Evolutionary conservation across 164 flowering plant species (phyloP).

Genomic region (Magnolia officinalis): DNA sequence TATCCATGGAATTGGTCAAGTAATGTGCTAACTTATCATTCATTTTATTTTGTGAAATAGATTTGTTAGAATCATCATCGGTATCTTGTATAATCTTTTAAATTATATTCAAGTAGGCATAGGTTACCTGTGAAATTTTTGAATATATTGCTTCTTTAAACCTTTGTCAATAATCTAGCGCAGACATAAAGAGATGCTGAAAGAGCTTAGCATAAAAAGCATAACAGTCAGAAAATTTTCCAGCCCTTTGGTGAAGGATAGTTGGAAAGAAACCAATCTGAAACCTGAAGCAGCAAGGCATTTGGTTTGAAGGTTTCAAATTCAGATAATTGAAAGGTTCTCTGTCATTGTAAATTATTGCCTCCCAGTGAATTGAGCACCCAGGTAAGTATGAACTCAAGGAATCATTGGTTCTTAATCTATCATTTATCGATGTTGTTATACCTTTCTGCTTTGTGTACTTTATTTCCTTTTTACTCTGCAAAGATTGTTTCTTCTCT

Average conservation of each 20-base stretch:
- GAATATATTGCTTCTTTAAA: background rate
- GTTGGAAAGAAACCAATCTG: background rate
- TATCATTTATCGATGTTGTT: background rate
- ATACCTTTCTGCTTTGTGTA: background rate
- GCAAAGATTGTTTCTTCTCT: background rate
- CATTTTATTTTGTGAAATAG: background rate
- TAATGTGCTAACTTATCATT: background rate
- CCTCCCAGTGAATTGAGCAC: background rate
- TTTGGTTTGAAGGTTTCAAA: background rate
- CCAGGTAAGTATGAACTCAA: background rate
- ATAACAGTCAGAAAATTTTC: background rate
- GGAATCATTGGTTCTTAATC: background rate
- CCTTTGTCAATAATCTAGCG: too few relatives aligned
- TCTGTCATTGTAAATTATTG: background rate
- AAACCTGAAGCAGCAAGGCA: background rate
- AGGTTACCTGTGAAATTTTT: background rate
- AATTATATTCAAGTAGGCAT: background rate
- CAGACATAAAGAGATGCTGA: background rate
- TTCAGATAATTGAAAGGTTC: background rate
- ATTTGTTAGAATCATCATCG: background rate
- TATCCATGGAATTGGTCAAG: background rate
- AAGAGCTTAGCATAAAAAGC: background rate
- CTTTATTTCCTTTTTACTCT: background rate
- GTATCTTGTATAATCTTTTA: background rate
- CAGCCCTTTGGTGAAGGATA: background rate